Evolutionary conservation across 2,329 filamentous ascomycete genomes (phyloP), one percentile per base, ranked within the genome.

Genomic region (Colletotrichum tanaceti): DNA sequence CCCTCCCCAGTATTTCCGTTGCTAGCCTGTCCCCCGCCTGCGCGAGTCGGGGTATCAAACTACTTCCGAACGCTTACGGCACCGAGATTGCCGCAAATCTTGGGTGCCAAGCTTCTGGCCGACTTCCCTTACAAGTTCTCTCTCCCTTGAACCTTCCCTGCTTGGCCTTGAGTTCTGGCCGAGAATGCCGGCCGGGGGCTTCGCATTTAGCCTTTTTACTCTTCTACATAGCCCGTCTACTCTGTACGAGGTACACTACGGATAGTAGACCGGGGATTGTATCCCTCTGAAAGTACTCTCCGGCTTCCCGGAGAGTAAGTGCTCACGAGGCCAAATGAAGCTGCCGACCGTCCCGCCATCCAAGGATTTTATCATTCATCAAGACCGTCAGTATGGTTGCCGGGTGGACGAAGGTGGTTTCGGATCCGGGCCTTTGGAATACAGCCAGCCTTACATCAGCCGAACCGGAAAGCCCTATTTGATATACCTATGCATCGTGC

Each of bases 1-100:
- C 18, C 9, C 18, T 13, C 9, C n/a, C n/a, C n/a, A 18, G 3
- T 22, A 2, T 35, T 20, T 35, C 4, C 43, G 18, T n/a, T 35
- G 9, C 32, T 3, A 7, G 9, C 22, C n/a, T n/a, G n/a, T n/a
- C n/a, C 43, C 43, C 13, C 24, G 18, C 43, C 43, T 3, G n/a
- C 57, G 35, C 44, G 43, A 24, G 35, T 53, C 9, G 20, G 57
- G 20, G 44, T 49, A 59, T 59, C 44, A 59, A 59, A 59, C 46
- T 49, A 18, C 57, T 47, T 59, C 57, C 57, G 57, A 59, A 47
- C 44, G 28, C 46, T 49, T 20, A 39, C 57, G 44, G 57, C 57
- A 28, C 57, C 49, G 32, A 20, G 57, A 22, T 14, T 49, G 57
- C 57, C 57, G 44, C 44, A 59, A 38, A 46, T 59, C 52, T 39